Base-by-base conservation (phyloP, 306 rosid species). In the Pyrus betulifolia region DNA sequence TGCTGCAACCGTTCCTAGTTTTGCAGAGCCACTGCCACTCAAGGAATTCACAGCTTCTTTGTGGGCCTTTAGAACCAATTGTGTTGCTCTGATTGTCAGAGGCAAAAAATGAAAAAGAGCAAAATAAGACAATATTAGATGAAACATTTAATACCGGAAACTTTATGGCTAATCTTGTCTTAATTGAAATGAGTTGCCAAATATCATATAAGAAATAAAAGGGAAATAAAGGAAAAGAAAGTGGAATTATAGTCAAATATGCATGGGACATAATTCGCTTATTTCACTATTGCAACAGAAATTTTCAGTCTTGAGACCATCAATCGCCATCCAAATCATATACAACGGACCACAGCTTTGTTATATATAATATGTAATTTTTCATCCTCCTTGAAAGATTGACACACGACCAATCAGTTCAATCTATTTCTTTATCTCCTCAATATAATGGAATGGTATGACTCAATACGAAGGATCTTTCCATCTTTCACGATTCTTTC, bases 11-110 rank as follows among this genome's bases (percentile, higher is more conserved):
- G 97, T 89, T 87, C 99, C 99, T 71, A 96, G 82, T 85, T 89
- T 91, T 60, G 99, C 75, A 70, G 99, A 91, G 67, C 99, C 97
- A 80, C 72, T 89, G 76, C 99, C 99, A 58, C 99, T 93, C 82
- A 93, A 87, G 72, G 98, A 92, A 88, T 89, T 91, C 69, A 96
- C 99, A 71, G 99, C 99, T 83, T 96, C 99, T 80, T 88, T 93
- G 76, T 96, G 99, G 65, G 99, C 99, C 84, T 88, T 96, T n/a
- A 96, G 88, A 68, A 93, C 99, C 89, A 93, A 84, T 80, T 92
- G 98, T 73, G 98, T 89, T 52, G 99, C 98, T 27, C 98, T 96
- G 85, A 75, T 57, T 23, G 52, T 63, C 81, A 79, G 72, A 70
- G 30, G 64, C 11, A 31, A 23, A 69, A 27, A 69, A 67, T 6